Conservation (phyloP, 1,284 basidiomycete genomes). For the Apiotrichum akiyoshidainum region DNA sequence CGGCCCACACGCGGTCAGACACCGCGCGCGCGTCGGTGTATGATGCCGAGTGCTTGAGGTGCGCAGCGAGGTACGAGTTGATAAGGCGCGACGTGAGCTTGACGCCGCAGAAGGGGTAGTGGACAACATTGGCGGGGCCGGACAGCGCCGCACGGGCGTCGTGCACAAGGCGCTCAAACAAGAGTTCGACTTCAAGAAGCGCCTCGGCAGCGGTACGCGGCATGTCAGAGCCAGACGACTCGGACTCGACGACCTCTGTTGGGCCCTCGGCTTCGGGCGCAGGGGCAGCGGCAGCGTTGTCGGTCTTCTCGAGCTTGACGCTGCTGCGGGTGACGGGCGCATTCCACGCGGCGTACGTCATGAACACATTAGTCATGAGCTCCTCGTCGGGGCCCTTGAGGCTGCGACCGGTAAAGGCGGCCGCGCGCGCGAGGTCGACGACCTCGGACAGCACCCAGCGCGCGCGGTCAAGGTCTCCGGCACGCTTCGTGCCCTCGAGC, state of each 20-base stretch:
- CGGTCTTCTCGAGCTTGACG: conserved; percentile 4
- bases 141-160: conserved; percentile 46
- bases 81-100: conserved; percentile 62
- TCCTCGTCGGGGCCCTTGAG: conserved; percentile 61
- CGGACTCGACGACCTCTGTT: neutral
- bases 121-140: conserved; percentile 24
- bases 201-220: conserved; percentile 71
- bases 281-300: neutral
- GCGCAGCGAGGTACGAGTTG: conserved; percentile 78
- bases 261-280: conserved; percentile 7
- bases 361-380: conserved; percentile 78
- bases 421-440: conserved; percentile 51
- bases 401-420: conserved; percentile 1
- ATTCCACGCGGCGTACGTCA: conserved; percentile 77
- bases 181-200: conserved; percentile 64
- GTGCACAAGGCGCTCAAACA: conserved; percentile 68
- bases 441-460: conserved; percentile 91
- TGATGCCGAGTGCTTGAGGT: conserved; percentile 54
- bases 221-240: neutral
- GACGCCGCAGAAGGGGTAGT: conserved; percentile 61
- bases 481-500: conserved; percentile 80
- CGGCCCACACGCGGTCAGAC: conserved; percentile 34
- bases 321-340: conserved; percentile 47
- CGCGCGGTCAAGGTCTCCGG: conserved; percentile 75
- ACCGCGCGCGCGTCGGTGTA: conserved; percentile 53